Evolutionary conservation across 345 rosid species (phyloP).

Genomic region (Pugionium cornutum): DNA sequence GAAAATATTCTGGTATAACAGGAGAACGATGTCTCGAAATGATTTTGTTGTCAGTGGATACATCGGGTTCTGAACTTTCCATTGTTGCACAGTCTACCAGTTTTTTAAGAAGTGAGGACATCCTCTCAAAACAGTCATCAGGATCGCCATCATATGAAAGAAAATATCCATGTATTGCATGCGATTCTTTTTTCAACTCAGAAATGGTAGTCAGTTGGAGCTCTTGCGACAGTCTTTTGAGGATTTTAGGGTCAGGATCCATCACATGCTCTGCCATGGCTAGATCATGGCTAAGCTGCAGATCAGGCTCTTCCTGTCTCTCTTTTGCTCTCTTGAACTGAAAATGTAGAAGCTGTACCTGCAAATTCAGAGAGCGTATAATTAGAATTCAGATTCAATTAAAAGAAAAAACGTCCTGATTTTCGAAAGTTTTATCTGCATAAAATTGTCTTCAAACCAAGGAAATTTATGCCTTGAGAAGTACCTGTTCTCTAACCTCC

Average conservation of each 20-base stretch:
- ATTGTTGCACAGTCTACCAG: constrained; percentile 56
- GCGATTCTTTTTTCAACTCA: constrained; percentile 78
- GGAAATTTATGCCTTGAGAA: not conserved
- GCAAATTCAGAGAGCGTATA: constrained; percentile 18
- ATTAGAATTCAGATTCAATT: constrained; percentile 8
- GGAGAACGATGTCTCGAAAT: constrained; percentile 79
- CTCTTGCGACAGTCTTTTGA: constrained; percentile 74
- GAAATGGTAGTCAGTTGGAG: constrained; percentile 73
- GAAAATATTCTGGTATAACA: constrained; percentile 94
- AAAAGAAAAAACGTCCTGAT: not conserved
- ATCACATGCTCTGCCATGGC: constrained; percentile 53
- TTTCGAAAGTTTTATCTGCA: constrained; percentile 7
- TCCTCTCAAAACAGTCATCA: constrained; percentile 59
- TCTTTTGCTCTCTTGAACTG: constrained; percentile 85
- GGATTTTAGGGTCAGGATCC: constrained; percentile 58
- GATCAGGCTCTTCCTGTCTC: constrained; percentile 59
- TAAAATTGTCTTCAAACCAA: not conserved
- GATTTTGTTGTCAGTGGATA: constrained; percentile 49
- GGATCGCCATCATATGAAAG: constrained; percentile 64
- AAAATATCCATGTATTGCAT: constrained; percentile 74
- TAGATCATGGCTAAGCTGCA: constrained; percentile 72
- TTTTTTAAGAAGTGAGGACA: constrained; percentile 71
- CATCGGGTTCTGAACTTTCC: constrained; percentile 58
- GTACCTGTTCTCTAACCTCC: constrained; percentile 92
- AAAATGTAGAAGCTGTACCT: constrained; percentile 86